phyloP scores from a whole-genome alignment of 768 basidiomycete species.

The Flagelloscypha sp. region DNA sequence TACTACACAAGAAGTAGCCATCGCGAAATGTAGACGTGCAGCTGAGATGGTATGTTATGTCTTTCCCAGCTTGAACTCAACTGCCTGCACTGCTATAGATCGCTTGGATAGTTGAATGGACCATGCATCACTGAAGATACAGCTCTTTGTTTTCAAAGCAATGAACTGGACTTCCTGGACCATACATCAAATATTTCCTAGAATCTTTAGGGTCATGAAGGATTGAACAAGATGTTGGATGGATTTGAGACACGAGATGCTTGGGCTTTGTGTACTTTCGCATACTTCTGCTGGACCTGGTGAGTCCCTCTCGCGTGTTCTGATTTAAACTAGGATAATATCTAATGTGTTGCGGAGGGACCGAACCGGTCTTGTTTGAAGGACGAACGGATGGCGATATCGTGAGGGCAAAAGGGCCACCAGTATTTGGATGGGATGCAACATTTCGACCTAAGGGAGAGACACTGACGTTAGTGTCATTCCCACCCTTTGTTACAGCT shows the following conservation, averaged over 20 bases:
- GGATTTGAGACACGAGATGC: slow-evolving; percentile 73
- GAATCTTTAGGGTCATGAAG: slow-evolving; percentile 76
- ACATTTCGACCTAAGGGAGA: slow-evolving; percentile 72
- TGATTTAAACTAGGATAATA: neutral
- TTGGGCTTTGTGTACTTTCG: slow-evolving; percentile 92
- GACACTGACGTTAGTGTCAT: slow-evolving; percentile 59
- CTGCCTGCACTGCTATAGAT: neutral
- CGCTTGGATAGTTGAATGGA: slow-evolving; percentile 29
- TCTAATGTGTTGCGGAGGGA: slow-evolving; percentile 21
- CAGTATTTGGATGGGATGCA: slow-evolving; percentile 86
- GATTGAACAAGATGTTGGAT: slow-evolving; percentile 76
- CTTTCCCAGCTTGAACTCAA: neutral
- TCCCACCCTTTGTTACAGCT: neutral
- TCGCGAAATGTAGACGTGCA: slow-evolving; percentile 77
- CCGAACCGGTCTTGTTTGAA: slow-evolving; percentile 76
- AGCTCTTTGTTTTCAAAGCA: slow-evolving; percentile 83
- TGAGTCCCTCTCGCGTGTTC: slow-evolving; percentile 6
- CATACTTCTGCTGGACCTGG: slow-evolving; percentile 83
- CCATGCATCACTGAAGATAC: slow-evolving; percentile 87
- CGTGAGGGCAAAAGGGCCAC: slow-evolving; percentile 73
- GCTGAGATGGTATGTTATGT: slow-evolving; percentile 58
- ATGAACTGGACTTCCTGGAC: slow-evolving; percentile 88
- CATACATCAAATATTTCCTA: slow-evolving; percentile 95
- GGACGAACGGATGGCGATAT: slow-evolving; percentile 86
- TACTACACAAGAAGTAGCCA: slow-evolving; percentile 82